A percentile compares a stretch with the other conserved stretches of the same genome.
These are phyloP conservation scores for Cyclanthera cordifolia DNA, from an alignment of 306 rosid species.

Conservation along the genomic window DNA sequence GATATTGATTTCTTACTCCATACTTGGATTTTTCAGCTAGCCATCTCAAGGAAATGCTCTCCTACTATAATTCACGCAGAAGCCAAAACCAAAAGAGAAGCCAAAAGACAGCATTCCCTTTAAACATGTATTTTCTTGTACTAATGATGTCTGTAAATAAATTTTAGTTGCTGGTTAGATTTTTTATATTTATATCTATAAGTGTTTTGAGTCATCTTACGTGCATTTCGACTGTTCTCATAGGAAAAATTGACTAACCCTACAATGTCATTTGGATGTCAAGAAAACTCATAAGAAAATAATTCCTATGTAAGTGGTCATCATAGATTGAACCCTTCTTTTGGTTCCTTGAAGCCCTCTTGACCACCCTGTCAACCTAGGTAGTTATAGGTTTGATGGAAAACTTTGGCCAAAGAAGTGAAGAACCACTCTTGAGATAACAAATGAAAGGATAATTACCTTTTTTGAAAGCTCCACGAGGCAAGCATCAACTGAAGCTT, in stretches of 20 bases:
- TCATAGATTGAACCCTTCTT: no score
- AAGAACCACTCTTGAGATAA: background rate
- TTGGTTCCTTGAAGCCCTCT: no score
- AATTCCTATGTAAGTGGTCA: no score
- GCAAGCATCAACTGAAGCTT: constrained; percentile 67
- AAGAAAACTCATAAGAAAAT: no score
- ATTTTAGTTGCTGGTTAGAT: background rate
- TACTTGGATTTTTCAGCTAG: background rate
- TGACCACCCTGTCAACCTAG: no score
- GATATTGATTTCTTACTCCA: background rate
- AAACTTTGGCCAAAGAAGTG: background rate
- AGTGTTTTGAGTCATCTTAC: no score
- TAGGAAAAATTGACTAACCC: no score
- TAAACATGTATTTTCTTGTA: background rate
- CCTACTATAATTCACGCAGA: background rate
- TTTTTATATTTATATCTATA: no score
- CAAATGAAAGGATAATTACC: constrained; percentile 27
- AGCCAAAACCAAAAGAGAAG: background rate
- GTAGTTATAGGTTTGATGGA: background rate
- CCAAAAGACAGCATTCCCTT: background rate
- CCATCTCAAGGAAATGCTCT: background rate
- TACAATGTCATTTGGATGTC: no score
- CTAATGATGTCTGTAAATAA: background rate
- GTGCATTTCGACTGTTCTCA: no score
- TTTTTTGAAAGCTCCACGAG: constrained; percentile 62